Conservation (phyloP, 2,329 filamentous ascomycete species). For the Dothistroma septosporum region DNA sequence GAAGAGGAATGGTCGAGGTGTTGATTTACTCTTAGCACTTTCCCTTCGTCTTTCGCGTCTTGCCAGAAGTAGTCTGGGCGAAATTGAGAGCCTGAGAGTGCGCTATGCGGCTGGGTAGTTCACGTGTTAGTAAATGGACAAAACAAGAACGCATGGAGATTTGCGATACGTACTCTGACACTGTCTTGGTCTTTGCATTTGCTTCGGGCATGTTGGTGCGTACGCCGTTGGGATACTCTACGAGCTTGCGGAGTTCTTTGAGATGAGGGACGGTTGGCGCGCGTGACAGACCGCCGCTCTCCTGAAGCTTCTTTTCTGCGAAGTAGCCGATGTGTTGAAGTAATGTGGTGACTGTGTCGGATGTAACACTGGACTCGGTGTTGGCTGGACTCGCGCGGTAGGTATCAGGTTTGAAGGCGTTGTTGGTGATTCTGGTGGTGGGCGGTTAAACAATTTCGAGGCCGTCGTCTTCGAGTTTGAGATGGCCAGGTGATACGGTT, state of each 20-base stretch:
- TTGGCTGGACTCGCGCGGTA: background rate
- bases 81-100: background rate
- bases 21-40: slow-evolving; percentile 1
- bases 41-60: background rate
- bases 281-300: background rate
- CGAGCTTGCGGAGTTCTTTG: slow-evolving; percentile 3
- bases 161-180: background rate
- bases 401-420: background rate
- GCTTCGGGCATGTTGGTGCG: background rate
- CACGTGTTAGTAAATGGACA: background rate
- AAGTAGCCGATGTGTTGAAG: background rate
- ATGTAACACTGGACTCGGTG: background rate
- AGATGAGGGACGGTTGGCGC: background rate
- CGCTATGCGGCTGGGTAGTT: background rate
- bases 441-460: background rate
- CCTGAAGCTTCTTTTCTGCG: background rate
- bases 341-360: background rate
- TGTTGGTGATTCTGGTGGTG: background rate
- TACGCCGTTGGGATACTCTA: background rate
- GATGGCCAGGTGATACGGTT: background rate
- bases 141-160: background rate
- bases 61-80: slow-evolving; percentile 6
- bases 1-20: background rate
- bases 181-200: background rate
- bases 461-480: background rate